Evolutionary conservation across 2,329 filamentous ascomycete species (phyloP), one percentile per base, ranked within the genome.

Genomic region (Aureobasidium mangrovei): DNA sequence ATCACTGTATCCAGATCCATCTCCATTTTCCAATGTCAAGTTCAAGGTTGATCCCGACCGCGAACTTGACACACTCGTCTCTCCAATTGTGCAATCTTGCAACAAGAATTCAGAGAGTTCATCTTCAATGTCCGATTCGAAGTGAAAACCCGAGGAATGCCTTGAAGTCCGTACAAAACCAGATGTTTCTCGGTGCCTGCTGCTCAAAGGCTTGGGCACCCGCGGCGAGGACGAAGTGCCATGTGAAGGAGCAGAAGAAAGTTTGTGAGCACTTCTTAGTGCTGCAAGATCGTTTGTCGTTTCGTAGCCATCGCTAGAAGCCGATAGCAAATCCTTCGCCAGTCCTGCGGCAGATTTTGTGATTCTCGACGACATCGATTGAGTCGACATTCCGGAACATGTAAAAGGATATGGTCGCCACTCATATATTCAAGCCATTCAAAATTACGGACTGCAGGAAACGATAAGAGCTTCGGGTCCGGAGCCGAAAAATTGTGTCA

Each of bases 221-320:
- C 32, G 40, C 18, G 40, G 26, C 26, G 40, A 53, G 2, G 48
- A 33, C 7, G 32, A 36, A 29, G 31, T 26, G 31, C 40, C 39
- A 31, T 38, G 9, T 4, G 40, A 43, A 43, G 40, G 3, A 4
- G 27, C 8, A 7, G 31, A 38, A 28, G 49, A 43, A 9, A 43
- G 24, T 36, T 54, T 54, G 31, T 43, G 44, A 29, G 36, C 36
- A 41, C 27, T 47, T 36, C 53, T 40, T 35, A 48, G 31, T n/a
- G 35, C 24, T 10, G 42, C 18, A 18, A 54, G 53, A 38, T 54
- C 43, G 9, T 41, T 46, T 24, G 53, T 48, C 12, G 44, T 48
- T 36, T 41, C 53, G 26, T 18, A 26, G 43, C 29, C 26, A 35
- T 41, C 7, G 29, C 39, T 31, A 27, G 47, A 33, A 26, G 7